Conservation (phyloP, 108 stramenopile species). For the Parietichytrium sp. region DNA sequence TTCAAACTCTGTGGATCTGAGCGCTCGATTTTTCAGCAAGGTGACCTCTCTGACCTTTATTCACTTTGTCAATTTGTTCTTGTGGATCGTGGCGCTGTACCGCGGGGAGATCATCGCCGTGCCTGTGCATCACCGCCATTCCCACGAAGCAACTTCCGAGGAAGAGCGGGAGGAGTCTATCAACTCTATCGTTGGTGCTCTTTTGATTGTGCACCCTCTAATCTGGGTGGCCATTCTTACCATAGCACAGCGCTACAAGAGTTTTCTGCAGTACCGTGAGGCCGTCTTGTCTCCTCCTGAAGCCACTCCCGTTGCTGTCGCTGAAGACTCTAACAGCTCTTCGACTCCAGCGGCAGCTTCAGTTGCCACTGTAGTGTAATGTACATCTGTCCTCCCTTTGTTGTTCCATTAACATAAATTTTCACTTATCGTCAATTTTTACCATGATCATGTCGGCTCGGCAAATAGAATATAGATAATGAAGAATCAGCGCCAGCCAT, state of each 20-base stretch:
- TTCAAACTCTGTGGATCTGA: neutral
- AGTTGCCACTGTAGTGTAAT: too few relatives aligned
- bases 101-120: conserved; percentile 1
- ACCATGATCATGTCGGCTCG: too few relatives aligned
- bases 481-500: too few relatives aligned
- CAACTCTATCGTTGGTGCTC: conserved; percentile 14
- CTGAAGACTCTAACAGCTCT: too few relatives aligned
- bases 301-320: too few relatives aligned
- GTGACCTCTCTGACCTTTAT: neutral
- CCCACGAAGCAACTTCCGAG: neutral
- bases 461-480: too few relatives aligned
- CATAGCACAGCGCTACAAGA: conserved; percentile 25
- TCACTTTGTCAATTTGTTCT: conserved; percentile 20
- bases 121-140: neutral
- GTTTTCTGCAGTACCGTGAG: neutral
- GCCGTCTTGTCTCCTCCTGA: neutral
- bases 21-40: neutral
- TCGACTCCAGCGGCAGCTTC: too few relatives aligned
- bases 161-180: conserved; percentile 11
- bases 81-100: conserved; percentile 28
- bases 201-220: conserved; percentile 29
- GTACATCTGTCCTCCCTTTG: too few relatives aligned
- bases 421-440: too few relatives aligned
- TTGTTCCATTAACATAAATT: too few relatives aligned
- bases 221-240: conserved; percentile 12